A percentile compares a stretch with the other conserved stretches of the same genome.
Evolutionary conservation across 257 asterid species (phyloP).

Genomic region (Solanum habrochaites): DNA sequence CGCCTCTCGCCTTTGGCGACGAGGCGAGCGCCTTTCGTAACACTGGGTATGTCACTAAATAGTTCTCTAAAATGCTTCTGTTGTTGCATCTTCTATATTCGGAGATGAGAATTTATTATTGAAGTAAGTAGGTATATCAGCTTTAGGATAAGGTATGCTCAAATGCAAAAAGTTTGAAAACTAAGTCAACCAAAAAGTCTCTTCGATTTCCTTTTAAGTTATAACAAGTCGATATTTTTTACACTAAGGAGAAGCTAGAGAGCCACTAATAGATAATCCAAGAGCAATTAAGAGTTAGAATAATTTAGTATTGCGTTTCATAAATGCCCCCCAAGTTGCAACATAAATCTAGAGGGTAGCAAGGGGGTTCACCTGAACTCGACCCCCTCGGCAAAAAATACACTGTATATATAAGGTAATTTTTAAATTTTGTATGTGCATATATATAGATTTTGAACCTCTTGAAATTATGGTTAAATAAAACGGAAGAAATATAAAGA

Average conservation of each 20-base stretch:
- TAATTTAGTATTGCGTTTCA: neutral
- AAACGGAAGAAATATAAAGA: neutral
- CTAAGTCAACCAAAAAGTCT: neutral
- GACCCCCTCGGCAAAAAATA: neutral
- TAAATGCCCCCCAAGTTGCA: neutral
- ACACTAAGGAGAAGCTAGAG: neutral
- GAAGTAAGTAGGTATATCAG: neutral
- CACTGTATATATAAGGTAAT: neutral
- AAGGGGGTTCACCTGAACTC: neutral
- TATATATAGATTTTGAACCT: neutral
- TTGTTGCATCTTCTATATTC: neutral
- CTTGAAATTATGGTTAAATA: neutral
- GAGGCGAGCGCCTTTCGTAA: no score
- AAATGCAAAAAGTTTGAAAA: neutral
- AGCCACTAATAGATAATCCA: neutral
- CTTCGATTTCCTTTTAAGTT: neutral
- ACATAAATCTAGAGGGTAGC: neutral
- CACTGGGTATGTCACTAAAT: neutral
- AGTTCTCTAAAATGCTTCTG: neutral
- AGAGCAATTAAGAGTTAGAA: neutral
- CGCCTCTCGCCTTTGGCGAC: no score
- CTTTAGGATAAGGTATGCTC: neutral
- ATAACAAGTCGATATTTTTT: neutral
- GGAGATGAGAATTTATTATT: neutral
- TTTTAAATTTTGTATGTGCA: neutral